Percentiles rank a stretch among this genome's conserved stretches.
phyloP scores from a whole-genome alignment of 768 basidiomycete species.

The Lentinula raphanica region DNA sequence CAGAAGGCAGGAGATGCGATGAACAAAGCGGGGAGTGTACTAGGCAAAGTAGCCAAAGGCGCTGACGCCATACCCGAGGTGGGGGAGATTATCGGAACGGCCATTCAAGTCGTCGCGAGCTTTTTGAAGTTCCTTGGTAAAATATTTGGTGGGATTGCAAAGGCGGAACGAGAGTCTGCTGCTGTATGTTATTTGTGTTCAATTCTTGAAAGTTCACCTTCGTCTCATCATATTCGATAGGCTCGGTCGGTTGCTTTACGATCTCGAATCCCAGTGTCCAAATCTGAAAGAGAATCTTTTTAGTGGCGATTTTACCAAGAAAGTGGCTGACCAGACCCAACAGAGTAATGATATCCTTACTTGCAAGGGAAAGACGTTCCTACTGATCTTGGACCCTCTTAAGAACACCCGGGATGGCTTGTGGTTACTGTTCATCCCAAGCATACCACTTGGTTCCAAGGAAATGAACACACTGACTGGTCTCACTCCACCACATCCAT shows the following conservation, averaged over 20 bases:
- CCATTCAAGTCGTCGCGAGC: background rate
- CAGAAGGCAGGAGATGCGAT: background rate
- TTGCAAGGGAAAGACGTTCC: background rate
- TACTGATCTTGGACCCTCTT: background rate
- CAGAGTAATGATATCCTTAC: background rate
- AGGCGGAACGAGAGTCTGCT: background rate
- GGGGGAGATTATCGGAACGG: background rate
- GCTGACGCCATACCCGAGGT: constrained; percentile 1
- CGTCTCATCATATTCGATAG: no score
- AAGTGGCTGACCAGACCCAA: background rate
- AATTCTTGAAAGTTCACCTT: no score
- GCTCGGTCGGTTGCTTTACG: background rate
- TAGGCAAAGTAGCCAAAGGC: background rate
- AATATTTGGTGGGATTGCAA: background rate
- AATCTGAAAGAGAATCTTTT: background rate
- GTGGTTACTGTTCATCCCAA: background rate
- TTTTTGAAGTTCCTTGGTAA: background rate
- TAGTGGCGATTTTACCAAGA: background rate
- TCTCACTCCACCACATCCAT: background rate
- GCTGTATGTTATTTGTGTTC: background rate
- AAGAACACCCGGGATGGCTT: background rate
- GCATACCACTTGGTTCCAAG: background rate
- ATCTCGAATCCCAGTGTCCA: background rate
- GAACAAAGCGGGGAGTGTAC: background rate
- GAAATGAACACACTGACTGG: background rate